These are phyloP conservation scores for Colletotrichum endophyticum DNA, from an alignment of 2,329 filamentous ascomycete species.

Conservation along the genomic window DNA sequence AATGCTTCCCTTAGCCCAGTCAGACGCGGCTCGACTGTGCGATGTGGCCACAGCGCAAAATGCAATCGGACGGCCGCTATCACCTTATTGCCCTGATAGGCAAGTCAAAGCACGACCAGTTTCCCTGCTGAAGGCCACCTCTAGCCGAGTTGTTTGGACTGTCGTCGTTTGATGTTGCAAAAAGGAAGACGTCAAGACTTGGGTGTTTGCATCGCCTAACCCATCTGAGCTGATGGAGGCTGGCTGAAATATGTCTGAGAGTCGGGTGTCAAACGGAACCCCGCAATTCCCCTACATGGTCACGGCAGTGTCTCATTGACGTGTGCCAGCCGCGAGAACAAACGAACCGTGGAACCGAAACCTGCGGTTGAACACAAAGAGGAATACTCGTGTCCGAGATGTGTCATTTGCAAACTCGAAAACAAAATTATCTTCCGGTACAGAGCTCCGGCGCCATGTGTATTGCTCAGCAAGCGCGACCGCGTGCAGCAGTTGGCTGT, in stretches of 20 bases:
- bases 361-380: neutral
- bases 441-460: neutral
- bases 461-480: neutral
- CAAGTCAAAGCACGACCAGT: neutral
- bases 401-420: neutral
- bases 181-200: neutral
- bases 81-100: neutral
- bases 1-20: neutral
- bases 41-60: neutral
- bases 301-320: neutral
- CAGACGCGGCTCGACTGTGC: neutral
- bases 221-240: neutral
- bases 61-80: neutral
- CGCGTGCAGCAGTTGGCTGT: neutral
- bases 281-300: neutral
- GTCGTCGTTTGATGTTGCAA: neutral
- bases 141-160: neutral
- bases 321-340: neutral
- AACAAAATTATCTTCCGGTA: neutral
- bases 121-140: neutral
- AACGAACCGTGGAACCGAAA: neutral
- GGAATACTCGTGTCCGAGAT: neutral
- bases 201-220: neutral
- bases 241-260: neutral
- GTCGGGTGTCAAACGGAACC: constrained; percentile 2